A percentile compares a stretch with the other conserved stretches of the same genome.
phyloP scores from a whole-genome alignment of 2,329 filamentous ascomycete genomes.

The Cordyceps tenuipes region DNA sequence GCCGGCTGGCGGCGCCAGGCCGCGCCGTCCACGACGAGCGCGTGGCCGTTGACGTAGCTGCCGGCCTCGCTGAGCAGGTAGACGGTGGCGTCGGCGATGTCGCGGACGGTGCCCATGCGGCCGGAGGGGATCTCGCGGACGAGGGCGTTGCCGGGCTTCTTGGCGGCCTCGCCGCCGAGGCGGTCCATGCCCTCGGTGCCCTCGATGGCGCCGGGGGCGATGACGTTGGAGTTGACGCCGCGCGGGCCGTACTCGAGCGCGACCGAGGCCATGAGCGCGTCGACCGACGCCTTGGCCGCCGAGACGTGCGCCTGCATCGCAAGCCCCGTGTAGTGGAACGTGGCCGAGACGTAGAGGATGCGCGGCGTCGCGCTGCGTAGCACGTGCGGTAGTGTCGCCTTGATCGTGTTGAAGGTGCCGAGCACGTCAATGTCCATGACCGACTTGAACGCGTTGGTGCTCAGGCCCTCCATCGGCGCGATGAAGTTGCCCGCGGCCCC shows the following conservation, averaged over 20 bases:
- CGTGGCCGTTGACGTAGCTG: conserved; percentile 77
- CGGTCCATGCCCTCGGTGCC: conserved; percentile 75
- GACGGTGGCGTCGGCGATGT: conserved; percentile 88
- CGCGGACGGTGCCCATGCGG: conserved; percentile 64
- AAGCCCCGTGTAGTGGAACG: conserved; percentile 81
- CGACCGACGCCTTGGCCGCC: conserved; percentile 85
- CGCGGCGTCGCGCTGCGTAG: conserved; percentile 67
- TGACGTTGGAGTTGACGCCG: conserved; percentile 80
- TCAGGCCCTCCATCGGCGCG: conserved; percentile 72
- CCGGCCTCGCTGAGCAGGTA: conserved; percentile 81
- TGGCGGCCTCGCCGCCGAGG: conserved; percentile 35
- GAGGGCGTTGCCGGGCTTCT: conserved; percentile 21
- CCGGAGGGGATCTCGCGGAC: conserved; percentile 58
- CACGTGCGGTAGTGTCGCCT: conserved; percentile 79
- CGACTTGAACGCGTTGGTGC: conserved; percentile 82
- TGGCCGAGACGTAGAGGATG: conserved; percentile 84
- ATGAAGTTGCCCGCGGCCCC: conserved; percentile 96
- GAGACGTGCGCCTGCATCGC: conserved; percentile 84
- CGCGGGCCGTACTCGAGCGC: conserved; percentile 84
- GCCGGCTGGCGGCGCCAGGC: conserved; percentile 46
- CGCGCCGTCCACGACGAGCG: conserved; percentile 63
- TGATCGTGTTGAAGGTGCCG: conserved; percentile 90
- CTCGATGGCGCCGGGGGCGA: conserved; percentile 78
- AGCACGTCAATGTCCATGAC: conserved; percentile 96
- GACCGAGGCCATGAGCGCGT: conserved; percentile 71